These are phyloP conservation scores for Gossypium schwendimanii DNA, from an alignment of 441 rosid species.

Conservation along the genomic window DNA sequence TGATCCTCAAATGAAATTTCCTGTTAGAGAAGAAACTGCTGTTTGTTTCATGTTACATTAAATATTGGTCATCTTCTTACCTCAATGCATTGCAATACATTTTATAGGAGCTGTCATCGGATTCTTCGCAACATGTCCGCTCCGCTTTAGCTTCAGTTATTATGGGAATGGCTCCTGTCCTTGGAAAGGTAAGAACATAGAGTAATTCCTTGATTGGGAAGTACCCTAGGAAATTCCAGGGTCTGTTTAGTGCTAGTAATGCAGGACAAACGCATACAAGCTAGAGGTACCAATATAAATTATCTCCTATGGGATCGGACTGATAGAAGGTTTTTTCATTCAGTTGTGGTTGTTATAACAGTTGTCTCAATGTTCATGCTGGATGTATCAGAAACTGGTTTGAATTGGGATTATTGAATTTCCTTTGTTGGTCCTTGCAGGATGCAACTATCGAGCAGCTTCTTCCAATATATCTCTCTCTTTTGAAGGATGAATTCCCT, in stretches of 20 bases:
- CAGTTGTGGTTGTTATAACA: not conserved
- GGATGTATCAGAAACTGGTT: not conserved
- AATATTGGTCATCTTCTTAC: not conserved
- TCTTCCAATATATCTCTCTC: conserved; percentile 88
- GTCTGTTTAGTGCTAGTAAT: not conserved
- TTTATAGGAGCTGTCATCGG: conserved; percentile 73
- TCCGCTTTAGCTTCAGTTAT: conserved; percentile 96
- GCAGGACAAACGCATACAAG: not conserved
- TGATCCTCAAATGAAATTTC: not conserved
- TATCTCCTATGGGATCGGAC: not conserved
- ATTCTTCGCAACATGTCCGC: conserved; percentile 93
- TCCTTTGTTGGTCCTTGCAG: conserved; percentile 34
- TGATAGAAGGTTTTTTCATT: not conserved
- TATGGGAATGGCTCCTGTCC: conserved; percentile 96
- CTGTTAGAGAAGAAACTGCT: not conserved
- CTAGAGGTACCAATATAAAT: not conserved
- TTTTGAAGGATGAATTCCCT: conserved; percentile 90
- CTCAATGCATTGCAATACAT: conserved; percentile 11
- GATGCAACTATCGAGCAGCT: conserved; percentile 93
- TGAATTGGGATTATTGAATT: conserved; percentile 16
- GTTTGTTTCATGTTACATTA: not conserved
- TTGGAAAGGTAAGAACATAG: conserved; percentile 67
- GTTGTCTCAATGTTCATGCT: not conserved
- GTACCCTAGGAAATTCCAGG: not conserved
- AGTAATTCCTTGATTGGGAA: not conserved